These are phyloP conservation scores for Asterophora lycoperdoides DNA, from an alignment of 768 basidiomycete genomes.

Conservation along the genomic window DNA sequence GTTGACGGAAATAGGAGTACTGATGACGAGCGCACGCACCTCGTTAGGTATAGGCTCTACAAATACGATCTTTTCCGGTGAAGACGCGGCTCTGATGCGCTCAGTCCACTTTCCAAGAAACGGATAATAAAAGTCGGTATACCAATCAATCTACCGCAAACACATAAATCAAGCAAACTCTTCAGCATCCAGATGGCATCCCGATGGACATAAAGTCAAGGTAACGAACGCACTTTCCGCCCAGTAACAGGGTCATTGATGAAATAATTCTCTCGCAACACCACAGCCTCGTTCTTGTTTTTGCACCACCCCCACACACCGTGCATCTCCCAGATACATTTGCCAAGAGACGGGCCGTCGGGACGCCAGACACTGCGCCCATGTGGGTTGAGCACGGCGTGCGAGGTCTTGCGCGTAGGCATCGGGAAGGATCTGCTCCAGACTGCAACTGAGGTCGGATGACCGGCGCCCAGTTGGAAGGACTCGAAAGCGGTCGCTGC, in stretches of 20 bases:
- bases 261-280: conserved; percentile 85
- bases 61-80: conserved; percentile 60
- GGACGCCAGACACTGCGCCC: conserved; percentile 63
- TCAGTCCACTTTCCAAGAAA: conserved; percentile 67
- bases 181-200: too few species aligned
- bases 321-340: conserved; percentile 87
- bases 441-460: conserved; percentile 70
- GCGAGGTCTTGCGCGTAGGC: conserved; percentile 66
- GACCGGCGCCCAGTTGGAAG: conserved; percentile 88
- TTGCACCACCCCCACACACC: conserved; percentile 91
- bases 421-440: conserved; percentile 88
- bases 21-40: conserved; percentile 33
- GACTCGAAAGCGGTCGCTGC: conserved; percentile 82
- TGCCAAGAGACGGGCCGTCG: conserved; percentile 68
- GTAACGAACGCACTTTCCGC: conserved; percentile 43
- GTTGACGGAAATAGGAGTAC: not conserved
- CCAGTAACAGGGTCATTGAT: conserved; percentile 59
- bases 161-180: not conserved
- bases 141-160: conserved; percentile 69
- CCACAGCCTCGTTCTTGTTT: conserved; percentile 60
- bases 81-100: conserved; percentile 45
- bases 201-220: not conserved
- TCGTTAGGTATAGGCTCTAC: conserved; percentile 93
- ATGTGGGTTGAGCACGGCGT: conserved; percentile 54
- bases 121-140: conserved; percentile 80